A percentile compares a stretch with the other conserved stretches of the same genome.
Evolutionary conservation across 495 filamentous ascomycete genomes (phyloP).

Genomic region (Lasiosphaeria miniovina): DNA sequence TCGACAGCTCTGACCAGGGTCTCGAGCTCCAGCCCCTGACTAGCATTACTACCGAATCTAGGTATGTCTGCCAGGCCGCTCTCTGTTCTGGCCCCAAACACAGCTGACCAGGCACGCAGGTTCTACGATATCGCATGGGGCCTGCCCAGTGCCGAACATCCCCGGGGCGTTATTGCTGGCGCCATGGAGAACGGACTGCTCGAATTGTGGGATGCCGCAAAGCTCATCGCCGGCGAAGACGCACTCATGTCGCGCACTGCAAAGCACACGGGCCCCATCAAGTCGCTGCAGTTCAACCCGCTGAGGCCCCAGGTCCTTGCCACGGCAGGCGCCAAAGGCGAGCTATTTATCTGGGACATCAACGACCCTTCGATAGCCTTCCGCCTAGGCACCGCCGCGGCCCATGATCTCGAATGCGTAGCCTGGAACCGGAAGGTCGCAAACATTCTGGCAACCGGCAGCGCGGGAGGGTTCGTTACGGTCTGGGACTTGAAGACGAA

Average conservation of each 20-base stretch:
- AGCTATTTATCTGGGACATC: constrained; percentile 93
- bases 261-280: constrained; percentile 91
- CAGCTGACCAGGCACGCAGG: constrained; percentile 43
- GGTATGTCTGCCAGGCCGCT: constrained; percentile 49
- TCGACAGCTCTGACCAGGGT: constrained; percentile 69
- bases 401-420: constrained; percentile 89
- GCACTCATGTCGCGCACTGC: constrained; percentile 81
- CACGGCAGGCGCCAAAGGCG: constrained; percentile 89
- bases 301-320: constrained; percentile 86
- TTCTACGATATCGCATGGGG: constrained; percentile 98
- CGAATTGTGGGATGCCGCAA: constrained; percentile 91
- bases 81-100: not conserved
- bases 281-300: constrained; percentile 97
- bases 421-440: constrained; percentile 99
- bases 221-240: constrained; percentile 67
- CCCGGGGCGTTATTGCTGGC: constrained; percentile 85
- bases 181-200: constrained; percentile 95
- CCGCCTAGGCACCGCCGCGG: constrained; percentile 80
- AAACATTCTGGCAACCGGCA: constrained; percentile 93
- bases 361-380: constrained; percentile 85
- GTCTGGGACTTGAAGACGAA: constrained; percentile 98
- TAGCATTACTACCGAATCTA: constrained; percentile 83
- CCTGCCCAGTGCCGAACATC: constrained; percentile 68
- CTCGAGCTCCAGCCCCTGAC: constrained; percentile 82
- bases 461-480: constrained; percentile 91